Conservation (phyloP, 1,284 basidiomycete genomes). For the Schizopora paradoxa region DNA sequence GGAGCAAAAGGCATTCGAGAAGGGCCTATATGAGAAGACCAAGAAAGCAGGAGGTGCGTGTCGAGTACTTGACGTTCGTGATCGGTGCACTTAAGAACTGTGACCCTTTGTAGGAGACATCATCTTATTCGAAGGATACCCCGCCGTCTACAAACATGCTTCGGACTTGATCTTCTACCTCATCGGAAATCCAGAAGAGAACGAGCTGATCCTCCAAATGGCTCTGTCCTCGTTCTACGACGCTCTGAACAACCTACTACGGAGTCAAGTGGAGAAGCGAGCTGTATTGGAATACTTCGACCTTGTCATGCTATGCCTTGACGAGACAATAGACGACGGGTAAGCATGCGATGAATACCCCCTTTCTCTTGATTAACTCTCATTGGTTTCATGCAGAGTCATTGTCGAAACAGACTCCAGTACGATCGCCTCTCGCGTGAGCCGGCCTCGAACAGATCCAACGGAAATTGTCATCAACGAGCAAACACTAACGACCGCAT, state of each 20-base stretch:
- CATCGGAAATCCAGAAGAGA: conserved; percentile 83
- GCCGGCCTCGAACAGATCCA: conserved; percentile 87
- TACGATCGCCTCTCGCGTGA: conserved; percentile 93
- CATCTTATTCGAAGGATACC: conserved; percentile 85
- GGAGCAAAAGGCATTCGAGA: conserved; percentile 95
- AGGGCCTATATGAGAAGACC: conserved; percentile 92
- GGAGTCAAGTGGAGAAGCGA: conserved; percentile 94
- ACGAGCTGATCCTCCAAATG: conserved; percentile 93
- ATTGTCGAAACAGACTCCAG: conserved; percentile 96
- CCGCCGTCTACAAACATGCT: conserved; percentile 92
- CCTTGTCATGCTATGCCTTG: conserved; percentile 86
- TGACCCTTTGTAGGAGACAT: conserved; percentile 72
- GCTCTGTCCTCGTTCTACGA: conserved; percentile 85
- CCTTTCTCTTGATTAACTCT: neutral
- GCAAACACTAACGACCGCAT: conserved; percentile 89
- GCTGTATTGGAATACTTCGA: conserved; percentile 94
- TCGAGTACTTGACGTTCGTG: neutral
- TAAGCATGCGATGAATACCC: conserved; percentile 39
- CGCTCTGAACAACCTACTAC: conserved; percentile 78
- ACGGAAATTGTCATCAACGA: conserved; percentile 99
- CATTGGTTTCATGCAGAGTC: conserved; percentile 50
- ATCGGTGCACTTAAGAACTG: neutral
- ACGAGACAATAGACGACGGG: conserved; percentile 99
- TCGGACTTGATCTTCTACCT: conserved; percentile 96
- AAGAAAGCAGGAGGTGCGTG: conserved; percentile 82